These are phyloP conservation scores for Penicillium nordicum DNA, from an alignment of 2,329 filamentous ascomycete species.

Conservation along the genomic window DNA sequence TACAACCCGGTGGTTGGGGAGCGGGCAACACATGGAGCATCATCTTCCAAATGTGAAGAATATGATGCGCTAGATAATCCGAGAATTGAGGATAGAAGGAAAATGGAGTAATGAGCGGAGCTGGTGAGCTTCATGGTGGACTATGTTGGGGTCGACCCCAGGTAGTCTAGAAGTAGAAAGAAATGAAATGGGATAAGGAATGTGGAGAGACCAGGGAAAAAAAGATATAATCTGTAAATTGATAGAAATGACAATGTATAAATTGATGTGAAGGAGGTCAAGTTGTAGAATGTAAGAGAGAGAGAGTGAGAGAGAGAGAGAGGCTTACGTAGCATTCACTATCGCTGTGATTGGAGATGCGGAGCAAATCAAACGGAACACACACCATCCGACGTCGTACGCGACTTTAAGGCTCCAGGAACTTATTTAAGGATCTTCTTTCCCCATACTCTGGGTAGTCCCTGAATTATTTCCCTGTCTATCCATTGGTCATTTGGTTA, in stretches of 20 bases:
- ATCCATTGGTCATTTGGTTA: not conserved
- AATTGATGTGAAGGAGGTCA: not conserved
- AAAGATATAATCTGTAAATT: not conserved
- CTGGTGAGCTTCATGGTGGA: constrained; percentile 35
- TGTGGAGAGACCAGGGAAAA: constrained; percentile 6
- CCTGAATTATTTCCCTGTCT: constrained; percentile 2
- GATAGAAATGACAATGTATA: constrained; percentile 1
- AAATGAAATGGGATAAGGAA: constrained; percentile 4
- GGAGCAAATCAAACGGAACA: constrained; percentile 15
- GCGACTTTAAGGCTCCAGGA: not conserved
- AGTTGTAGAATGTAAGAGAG: not conserved
- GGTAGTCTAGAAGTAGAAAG: constrained; percentile 2
- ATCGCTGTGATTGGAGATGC: constrained; percentile 13
- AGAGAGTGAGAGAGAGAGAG: not conserved
- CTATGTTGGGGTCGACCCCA: constrained; percentile 9
- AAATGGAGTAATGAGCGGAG: constrained; percentile 29
- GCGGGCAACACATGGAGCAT: constrained; percentile 60
- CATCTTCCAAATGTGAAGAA: constrained; percentile 40
- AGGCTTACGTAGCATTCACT: constrained; percentile 20
- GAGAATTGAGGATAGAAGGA: constrained; percentile 35
- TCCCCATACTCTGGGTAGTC: not conserved
- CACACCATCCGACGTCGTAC: constrained; percentile 21
- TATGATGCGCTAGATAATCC: constrained; percentile 30
- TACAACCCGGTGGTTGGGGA: constrained; percentile 60
- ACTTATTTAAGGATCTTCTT: constrained; percentile 10